phyloP scores from a whole-genome alignment of 73 alveolate species.

The Loxodes magnus region DNA sequence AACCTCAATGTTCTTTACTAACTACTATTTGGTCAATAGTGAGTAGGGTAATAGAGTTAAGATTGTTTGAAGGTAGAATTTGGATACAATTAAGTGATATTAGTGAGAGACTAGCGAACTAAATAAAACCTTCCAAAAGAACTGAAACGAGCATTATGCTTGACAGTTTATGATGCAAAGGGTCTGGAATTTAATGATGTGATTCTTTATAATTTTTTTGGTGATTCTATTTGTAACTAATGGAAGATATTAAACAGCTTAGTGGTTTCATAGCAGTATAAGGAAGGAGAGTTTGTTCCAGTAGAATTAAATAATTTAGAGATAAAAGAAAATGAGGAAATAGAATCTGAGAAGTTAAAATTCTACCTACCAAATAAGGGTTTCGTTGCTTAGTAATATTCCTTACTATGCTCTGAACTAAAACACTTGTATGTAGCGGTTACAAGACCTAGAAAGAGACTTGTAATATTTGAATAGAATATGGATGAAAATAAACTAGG shows the following conservation, averaged over 20 bases:
- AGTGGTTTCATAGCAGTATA: too few relatives aligned
- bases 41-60: background rate
- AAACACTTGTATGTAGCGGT: constrained; percentile 76
- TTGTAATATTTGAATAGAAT: constrained; percentile 65
- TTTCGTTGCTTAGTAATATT: too few relatives aligned
- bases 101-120: constrained; percentile 55
- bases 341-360: too few relatives aligned
- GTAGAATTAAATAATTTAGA: constrained; percentile 2
- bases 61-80: constrained; percentile 19
- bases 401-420: constrained; percentile 66
- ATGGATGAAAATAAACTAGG: too few relatives aligned
- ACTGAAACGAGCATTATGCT: constrained; percentile 38
- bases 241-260: too few relatives aligned
- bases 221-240: too few relatives aligned
- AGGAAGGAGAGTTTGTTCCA: too few relatives aligned
- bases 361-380: too few relatives aligned
- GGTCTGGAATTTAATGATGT: constrained; percentile 66
- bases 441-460: constrained; percentile 72
- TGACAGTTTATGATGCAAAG: constrained; percentile 67
- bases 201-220: constrained; percentile 54
- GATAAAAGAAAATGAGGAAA: constrained; percentile 17
- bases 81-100: constrained; percentile 61
- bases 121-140: constrained; percentile 37
- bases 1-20: constrained; percentile 14
- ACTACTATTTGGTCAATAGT: constrained; percentile 6